Percentiles rank a stretch among this genome's conserved stretches.
These are phyloP conservation scores for Fusarium mundagurra DNA, from an alignment of 2,329 filamentous ascomycete species.

Conservation along the genomic window DNA sequence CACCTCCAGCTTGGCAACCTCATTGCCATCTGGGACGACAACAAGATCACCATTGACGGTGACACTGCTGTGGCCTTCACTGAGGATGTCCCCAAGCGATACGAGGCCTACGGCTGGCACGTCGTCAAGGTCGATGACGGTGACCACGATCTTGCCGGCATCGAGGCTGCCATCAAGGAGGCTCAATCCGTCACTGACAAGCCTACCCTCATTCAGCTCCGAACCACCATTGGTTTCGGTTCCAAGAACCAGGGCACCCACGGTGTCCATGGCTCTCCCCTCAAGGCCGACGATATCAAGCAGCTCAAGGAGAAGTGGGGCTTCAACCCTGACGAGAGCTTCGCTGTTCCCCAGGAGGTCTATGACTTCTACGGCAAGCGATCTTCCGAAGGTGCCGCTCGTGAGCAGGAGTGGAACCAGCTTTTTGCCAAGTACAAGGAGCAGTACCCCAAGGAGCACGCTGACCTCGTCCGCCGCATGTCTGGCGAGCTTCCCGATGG, in stretches of 20 bases:
- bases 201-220: constrained; percentile 95
- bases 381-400: constrained; percentile 84
- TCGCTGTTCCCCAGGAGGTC: constrained; percentile 92
- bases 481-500: constrained; percentile 88
- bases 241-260: constrained; percentile 93
- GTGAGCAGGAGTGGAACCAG: constrained; percentile 95
- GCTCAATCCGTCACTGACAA: constrained; percentile 92
- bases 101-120: constrained; percentile 98
- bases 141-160: constrained; percentile 85
- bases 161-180: constrained; percentile 88
- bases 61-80: constrained; percentile 97
- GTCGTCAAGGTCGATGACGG: constrained; percentile 84
- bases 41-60: constrained; percentile 95
- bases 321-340: constrained; percentile 93
- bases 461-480: constrained; percentile 83
- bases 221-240: constrained; percentile 96
- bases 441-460: constrained; percentile 80
- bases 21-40: constrained; percentile 97
- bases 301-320: constrained; percentile 95
- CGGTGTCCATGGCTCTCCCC: constrained; percentile 93
- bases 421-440: constrained; percentile 86
- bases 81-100: constrained; percentile 93
- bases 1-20: constrained; percentile 98
- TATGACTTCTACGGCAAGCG: constrained; percentile 92
- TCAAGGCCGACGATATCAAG: constrained; percentile 94